Conservation (phyloP, 768 basidiomycete genomes). For the Cystobasidium tubakii region DNA sequence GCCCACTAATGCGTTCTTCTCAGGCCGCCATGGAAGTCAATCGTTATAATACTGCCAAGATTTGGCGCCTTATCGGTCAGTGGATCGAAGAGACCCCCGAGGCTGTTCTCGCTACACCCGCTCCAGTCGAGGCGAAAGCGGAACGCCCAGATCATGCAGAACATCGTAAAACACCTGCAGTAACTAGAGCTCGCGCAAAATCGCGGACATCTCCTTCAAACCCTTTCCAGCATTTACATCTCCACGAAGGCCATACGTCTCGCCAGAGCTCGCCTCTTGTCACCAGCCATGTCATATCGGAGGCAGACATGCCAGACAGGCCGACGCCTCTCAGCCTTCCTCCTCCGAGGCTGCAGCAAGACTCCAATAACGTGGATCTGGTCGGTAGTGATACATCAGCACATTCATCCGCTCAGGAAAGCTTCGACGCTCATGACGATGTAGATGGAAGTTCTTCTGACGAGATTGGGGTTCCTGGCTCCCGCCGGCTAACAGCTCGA, state of each 20-base stretch:
- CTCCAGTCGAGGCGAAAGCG: neutral
- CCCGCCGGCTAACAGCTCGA: neutral
- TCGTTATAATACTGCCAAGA: slow-evolving; percentile 14
- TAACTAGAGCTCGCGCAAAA: neutral
- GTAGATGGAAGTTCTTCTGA: neutral
- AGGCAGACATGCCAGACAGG: slow-evolving; percentile 12
- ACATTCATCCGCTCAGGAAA: neutral
- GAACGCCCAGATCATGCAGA: neutral
- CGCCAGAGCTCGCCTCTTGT: slow-evolving; percentile 28
- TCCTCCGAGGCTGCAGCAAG: neutral
- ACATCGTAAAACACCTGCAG: neutral
- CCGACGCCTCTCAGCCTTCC: neutral
- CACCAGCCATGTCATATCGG: slow-evolving; percentile 19
- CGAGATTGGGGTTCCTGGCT: neutral
- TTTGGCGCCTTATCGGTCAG: slow-evolving; percentile 26
- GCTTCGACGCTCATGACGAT: neutral
- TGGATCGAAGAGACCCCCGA: slow-evolving; percentile 5
- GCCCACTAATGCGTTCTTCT: neutral
- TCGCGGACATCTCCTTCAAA: slow-evolving; percentile 20
- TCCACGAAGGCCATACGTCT: neutral
- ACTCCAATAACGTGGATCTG: slow-evolving; percentile 20
- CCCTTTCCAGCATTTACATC: neutral
- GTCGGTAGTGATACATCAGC: slow-evolving; percentile 33
- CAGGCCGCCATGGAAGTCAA: slow-evolving; percentile 28
- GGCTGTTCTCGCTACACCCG: neutral